Evolutionary conservation across 1,284 basidiomycete genomes (phyloP), one percentile per base, ranked within the genome.

Genomic region (Stygiomarasmius scandens): DNA sequence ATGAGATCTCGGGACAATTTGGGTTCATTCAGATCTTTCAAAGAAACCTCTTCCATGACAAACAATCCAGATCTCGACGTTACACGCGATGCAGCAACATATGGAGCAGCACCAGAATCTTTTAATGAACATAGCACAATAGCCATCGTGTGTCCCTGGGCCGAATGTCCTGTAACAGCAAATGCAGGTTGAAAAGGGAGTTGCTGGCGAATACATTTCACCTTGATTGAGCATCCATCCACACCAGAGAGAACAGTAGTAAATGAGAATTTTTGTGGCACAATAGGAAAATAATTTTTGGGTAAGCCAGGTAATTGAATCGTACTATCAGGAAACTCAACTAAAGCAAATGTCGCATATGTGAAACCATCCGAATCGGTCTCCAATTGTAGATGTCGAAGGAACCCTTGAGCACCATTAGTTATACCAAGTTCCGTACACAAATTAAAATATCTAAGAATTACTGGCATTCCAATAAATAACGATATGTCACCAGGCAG

Each of bases 381-480:
- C 5, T 20, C 27, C 11, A 29, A 16, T 11, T 54, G 25, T 9
- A 54, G 8, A 5, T 34, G n/a, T 22, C 52, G 23, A 20, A 54
- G 8, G 14, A 12, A 32, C 1, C 67, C 66, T 52, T 68, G 64
- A 9, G 61, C 58, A 0, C 68, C 69, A 61, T 74, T 74, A 0
- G 69, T 68, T 11, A 74, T 64, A 0, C 64, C 64, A 0, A 74
- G 58, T 5, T 71, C 68, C 1, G 67, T 70, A 1, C 65, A 70
- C 1, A 72, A 20, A 43, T 74, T 74, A 2, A 49, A 27, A 0
- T 14, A 12, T 0, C 56, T 27, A 0, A 74, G 34, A n/a, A 71
- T 66, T 1, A 73, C 64, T 3, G 70, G 69, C 69, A 73, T 73
- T 0, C 69, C 66, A 16, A 52, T 53, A 56, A 62, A 69, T 0